phyloP scores from a whole-genome alignment of 768 basidiomycete species.

The Suillus tomentosus region DNA sequence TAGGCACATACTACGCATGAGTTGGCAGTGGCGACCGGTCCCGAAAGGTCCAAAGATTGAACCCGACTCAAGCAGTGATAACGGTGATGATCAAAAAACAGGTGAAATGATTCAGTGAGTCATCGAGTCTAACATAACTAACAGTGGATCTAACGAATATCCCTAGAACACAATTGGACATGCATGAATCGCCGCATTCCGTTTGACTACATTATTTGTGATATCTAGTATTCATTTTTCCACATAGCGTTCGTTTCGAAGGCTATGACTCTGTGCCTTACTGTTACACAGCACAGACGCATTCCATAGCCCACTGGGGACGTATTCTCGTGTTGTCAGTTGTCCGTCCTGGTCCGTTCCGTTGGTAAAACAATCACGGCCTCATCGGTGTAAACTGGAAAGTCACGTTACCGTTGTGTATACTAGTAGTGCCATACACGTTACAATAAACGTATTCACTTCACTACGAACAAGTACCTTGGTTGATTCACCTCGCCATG shows the following conservation, averaged over 20 bases:
- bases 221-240: neutral
- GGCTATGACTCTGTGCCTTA: neutral
- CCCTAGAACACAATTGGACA: neutral
- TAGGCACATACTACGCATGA: neutral
- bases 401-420: neutral
- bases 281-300: neutral
- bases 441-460: neutral
- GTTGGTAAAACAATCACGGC: neutral
- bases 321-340: neutral
- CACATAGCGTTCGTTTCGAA: neutral
- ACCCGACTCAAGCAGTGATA: neutral
- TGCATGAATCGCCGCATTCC: neutral
- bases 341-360: neutral
- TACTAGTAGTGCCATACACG: neutral
- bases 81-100: neutral
- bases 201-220: neutral
- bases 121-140: neutral
- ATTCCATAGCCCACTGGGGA: neutral
- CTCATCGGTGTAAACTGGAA: neutral
- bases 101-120: neutral
- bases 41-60: neutral
- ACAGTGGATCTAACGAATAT: neutral
- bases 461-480: neutral
- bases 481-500: neutral
- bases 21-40: neutral